phyloP scores from a whole-genome alignment of 83 land plant genomes.

The Picea engelmannii region DNA sequence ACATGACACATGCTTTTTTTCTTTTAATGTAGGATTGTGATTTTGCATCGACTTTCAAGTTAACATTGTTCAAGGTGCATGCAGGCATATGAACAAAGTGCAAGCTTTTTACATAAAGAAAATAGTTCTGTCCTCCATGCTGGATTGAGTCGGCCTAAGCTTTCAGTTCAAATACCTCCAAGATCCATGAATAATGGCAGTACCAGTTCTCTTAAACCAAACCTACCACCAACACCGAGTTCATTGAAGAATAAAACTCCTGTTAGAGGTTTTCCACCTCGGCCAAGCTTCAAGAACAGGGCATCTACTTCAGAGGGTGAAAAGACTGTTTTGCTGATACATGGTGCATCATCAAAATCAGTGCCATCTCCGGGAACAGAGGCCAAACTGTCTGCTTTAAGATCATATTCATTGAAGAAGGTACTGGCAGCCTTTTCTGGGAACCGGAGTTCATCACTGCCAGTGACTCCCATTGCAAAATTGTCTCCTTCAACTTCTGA shows the following conservation, averaged over 20 bases:
- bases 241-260: conserved; percentile 38
- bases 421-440: conserved; percentile 40
- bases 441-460: conserved; percentile 60
- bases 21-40: too few relatives aligned
- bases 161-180: conserved; percentile 55
- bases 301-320: conserved; percentile 33
- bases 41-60: too few relatives aligned
- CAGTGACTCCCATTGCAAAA: conserved; percentile 56
- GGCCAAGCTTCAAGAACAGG: conserved; percentile 35
- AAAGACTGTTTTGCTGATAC: conserved; percentile 36
- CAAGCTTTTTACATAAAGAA: not conserved
- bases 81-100: too few relatives aligned
- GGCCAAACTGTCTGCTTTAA: conserved; percentile 35
- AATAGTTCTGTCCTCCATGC: not conserved
- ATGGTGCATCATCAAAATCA: conserved; percentile 28
- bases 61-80: too few relatives aligned
- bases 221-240: conserved; percentile 51
- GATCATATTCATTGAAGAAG: conserved; percentile 57
- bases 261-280: conserved; percentile 43
- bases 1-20: too few relatives aligned
- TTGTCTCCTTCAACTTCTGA: conserved; percentile 20
- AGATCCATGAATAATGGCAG: conserved; percentile 34
- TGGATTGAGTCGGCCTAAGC: conserved; percentile 35
- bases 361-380: conserved; percentile 20
- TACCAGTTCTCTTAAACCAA: conserved; percentile 34